phyloP scores from a whole-genome alignment of 208 protist genomes.

The Phytomonas serpens region DNA sequence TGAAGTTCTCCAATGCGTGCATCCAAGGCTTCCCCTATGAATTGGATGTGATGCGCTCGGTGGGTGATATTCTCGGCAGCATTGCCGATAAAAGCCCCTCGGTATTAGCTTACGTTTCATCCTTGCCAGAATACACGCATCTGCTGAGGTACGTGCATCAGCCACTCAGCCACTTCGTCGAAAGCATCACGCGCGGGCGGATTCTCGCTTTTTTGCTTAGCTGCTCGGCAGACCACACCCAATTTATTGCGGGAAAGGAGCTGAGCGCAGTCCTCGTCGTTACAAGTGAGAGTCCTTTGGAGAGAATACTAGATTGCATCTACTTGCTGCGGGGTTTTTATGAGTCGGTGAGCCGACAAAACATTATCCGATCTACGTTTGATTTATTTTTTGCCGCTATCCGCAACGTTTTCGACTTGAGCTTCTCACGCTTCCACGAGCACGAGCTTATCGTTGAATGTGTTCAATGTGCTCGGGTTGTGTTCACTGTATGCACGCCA shows the following conservation, averaged over 20 bases:
- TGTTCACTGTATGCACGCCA: slow-evolving; percentile 37
- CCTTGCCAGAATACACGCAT: background rate
- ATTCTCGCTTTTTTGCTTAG: slow-evolving; percentile 38
- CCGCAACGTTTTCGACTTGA: slow-evolving; percentile 20
- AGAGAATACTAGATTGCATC: slow-evolving; percentile 23
- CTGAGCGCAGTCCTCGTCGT: slow-evolving; percentile 1
- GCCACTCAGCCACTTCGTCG: slow-evolving; percentile 15
- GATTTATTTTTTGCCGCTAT: slow-evolving; percentile 16
- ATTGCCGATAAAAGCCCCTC: slow-evolving; percentile 31
- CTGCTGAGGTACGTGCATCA: slow-evolving; percentile 9
- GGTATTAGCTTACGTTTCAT: slow-evolving; percentile 15
- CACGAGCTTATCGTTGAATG: slow-evolving; percentile 28
- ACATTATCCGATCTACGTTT: slow-evolving; percentile 29
- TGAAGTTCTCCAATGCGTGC: slow-evolving; percentile 20
- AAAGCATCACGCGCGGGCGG: slow-evolving; percentile 29
- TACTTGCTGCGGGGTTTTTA: slow-evolving; percentile 34
- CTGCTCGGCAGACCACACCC: slow-evolving; percentile 16
- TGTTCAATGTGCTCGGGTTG: slow-evolving; percentile 26
- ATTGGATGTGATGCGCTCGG: slow-evolving; percentile 30
- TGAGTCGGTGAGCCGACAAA: slow-evolving; percentile 32
- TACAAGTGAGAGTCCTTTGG: slow-evolving; percentile 9
- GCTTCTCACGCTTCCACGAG: slow-evolving; percentile 24
- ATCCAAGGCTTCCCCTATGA: slow-evolving; percentile 45
- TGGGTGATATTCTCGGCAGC: slow-evolving; percentile 42
- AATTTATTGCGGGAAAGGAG: background rate